Base-by-base conservation (phyloP, 2,329 filamentous ascomycete species). In the Apiospora arundinis region DNA sequence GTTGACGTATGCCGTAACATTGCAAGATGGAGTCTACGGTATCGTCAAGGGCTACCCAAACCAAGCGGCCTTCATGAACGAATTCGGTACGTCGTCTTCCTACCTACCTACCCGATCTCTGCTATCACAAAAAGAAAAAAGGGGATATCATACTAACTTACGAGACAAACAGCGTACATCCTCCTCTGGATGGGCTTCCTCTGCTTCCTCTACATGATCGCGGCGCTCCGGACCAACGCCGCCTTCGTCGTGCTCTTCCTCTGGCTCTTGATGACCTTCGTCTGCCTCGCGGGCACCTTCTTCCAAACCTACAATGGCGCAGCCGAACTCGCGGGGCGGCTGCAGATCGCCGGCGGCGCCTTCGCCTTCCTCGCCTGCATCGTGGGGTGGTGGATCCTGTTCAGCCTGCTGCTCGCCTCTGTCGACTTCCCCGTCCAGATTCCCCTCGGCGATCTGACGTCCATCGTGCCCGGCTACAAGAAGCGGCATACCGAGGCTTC, bases 261-360 rank as follows among this genome's bases (percentile, higher is more conserved):
- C 32, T 63, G 56, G 56, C 56, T 63, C 32, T 5, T 14, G 32
- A n/a, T 63, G 56, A 63, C 56, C 18, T 63, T 63, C 18, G 32
- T 23, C 32, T 63, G 56, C 56, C 56, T 63, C 56, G 28, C 56
- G 4, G 56, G 56, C 56, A 32, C 56, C 32, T 63, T 63, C 56
- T 63, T 63, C 56, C 56, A 63, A 28, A 63, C 56, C 28, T 63
- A 63, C 56, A 63, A 40, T 21, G 56, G 56, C 56, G 56, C 56
- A 28, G 56, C 56, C 18, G 56, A 8, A 6, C 56, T 63, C 9
- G 56, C 56, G 2, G 56, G 28, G 8, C 32, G 32, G 0, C 56
- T 63, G 56, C 56, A 63, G 56, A 21, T 63, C 32, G 56, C 56
- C 18, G 56, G 56, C 21, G 56, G 56, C 32, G 56, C 56, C 56